Percentiles rank a stretch among this genome's conserved stretches.
Evolutionary conservation across 495 filamentous ascomycete species (phyloP).

Genomic region (Penicillium antarcticum): DNA sequence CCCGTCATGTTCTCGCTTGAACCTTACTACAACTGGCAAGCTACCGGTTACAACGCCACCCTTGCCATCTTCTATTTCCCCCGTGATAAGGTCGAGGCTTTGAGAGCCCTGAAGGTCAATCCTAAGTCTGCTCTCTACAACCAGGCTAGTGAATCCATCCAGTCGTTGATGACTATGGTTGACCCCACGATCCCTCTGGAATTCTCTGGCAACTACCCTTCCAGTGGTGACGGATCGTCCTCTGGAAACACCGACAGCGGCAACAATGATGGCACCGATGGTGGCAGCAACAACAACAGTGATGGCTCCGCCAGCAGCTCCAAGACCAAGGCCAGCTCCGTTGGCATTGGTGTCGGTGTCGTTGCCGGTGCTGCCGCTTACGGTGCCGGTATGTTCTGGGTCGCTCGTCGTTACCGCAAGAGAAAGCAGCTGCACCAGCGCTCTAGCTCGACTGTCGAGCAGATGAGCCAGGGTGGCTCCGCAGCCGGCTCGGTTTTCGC

Average conservation of each 20-base stretch:
- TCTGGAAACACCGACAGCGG: slow-evolving; percentile 10
- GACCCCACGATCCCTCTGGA: slow-evolving; percentile 79
- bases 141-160: slow-evolving; percentile 52
- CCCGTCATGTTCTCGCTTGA: slow-evolving; percentile 64
- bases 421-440: slow-evolving; percentile 78
- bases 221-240: slow-evolving; percentile 23
- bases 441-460: slow-evolving; percentile 56
- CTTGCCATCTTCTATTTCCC: slow-evolving; percentile 76
- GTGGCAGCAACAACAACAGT: slow-evolving; percentile 23
- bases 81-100: slow-evolving; percentile 53
- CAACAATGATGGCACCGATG: slow-evolving; percentile 3
- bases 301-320: slow-evolving; percentile 50
- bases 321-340: slow-evolving; percentile 64
- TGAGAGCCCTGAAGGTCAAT: slow-evolving; percentile 62
- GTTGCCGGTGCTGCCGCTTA: slow-evolving; percentile 83
- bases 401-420: slow-evolving; percentile 90
- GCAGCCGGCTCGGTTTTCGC: slow-evolving; percentile 31
- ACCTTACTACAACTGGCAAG: slow-evolving; percentile 70
- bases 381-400: slow-evolving; percentile 96
- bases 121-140: slow-evolving; percentile 72
- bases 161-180: slow-evolving; percentile 72
- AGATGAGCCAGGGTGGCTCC: slow-evolving; percentile 43
- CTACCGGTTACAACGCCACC: slow-evolving; percentile 78
- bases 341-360: slow-evolving; percentile 76
- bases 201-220: slow-evolving; percentile 49